Base-by-base conservation (phyloP, 805 yeast genomes). In the Kodamaea kakaduensis region DNA sequence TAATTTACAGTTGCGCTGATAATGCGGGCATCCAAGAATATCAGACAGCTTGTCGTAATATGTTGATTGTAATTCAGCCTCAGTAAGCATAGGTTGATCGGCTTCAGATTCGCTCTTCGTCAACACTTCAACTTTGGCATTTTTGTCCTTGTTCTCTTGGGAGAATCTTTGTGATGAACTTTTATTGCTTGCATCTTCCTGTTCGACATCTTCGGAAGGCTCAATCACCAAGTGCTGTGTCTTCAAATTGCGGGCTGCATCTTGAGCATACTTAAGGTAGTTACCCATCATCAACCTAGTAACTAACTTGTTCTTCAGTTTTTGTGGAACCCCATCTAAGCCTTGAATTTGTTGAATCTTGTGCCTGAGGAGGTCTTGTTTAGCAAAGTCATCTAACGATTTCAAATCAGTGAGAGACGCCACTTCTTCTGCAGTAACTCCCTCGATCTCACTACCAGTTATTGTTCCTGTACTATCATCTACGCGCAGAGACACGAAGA, bases 1-100 rank as follows among this genome's bases (percentile, higher is more conserved):
- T 32, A 84, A 58, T 54, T 88, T 87, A 61, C 95, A 87, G 41
- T 81, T 80, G 21, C 95, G 64, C 50, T 78, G 83, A 58, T 89
- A 89, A 58, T 89, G 97, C 14, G 61, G 63, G 54, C 97, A 89
- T 2, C 97, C 97, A 18, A 81, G 54, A 1, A 74, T 61, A n/a
- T 48, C 62, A 9, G 62, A 60, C 9, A 59, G 59, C 19, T 57
- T 48, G 45, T 71, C 68, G 46, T 68, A 66, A 47, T 64, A 81
- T 0, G 77, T 58, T 1, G 80, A 75, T 15, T 47, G 38, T 26
- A 56, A 63, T 46, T 81, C 87, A 12, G 52, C 48, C 6, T 66
- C 71, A 0, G 73, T 62, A 1, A 78, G 56, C 2, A 66, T 51
- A 2, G 76, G 79, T 45, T 67, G 72, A 21, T 66, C 73, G 10